These are phyloP conservation scores for Fusarium buxicola DNA, from an alignment of 2,329 filamentous ascomycete genomes.

Conservation along the genomic window DNA sequence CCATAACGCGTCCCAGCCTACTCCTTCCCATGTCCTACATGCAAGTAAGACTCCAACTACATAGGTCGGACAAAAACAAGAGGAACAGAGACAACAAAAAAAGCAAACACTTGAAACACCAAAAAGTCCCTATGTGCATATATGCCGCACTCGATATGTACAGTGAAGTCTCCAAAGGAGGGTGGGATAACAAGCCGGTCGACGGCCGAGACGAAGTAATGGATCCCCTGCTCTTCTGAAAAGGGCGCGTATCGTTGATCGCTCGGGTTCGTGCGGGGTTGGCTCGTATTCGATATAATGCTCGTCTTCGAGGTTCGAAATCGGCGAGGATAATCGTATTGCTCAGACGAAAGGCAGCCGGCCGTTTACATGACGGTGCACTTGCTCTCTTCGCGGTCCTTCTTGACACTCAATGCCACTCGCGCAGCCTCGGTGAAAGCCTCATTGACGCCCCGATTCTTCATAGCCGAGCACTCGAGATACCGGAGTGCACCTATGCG, in stretches of 20 bases:
- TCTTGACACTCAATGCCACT: constrained; percentile 83
- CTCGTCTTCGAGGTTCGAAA: constrained; percentile 16
- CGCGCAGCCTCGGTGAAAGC: constrained; percentile 98
- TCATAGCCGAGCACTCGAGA: constrained; percentile 97
- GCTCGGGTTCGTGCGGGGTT: constrained; percentile 6
- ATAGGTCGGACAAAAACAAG: constrained; percentile 18
- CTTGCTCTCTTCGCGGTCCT: constrained; percentile 71
- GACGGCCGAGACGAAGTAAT: constrained; percentile 13
- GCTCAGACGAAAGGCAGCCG: not conserved
- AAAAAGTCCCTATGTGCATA: constrained; percentile 44
- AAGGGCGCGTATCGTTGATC: constrained; percentile 5
- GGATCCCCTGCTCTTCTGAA: constrained; percentile 15
- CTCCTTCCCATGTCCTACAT: constrained; percentile 12
- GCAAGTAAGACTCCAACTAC: not conserved
- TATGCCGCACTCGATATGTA: constrained; percentile 45
- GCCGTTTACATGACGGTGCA: constrained; percentile 69
- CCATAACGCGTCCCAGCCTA: constrained; percentile 22
- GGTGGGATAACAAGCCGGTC: constrained; percentile 15
- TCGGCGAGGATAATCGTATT: constrained; percentile 22
- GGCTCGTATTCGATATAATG: constrained; percentile 35
- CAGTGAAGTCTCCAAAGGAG: constrained; percentile 32
- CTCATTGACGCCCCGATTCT: constrained; percentile 97
- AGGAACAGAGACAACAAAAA: constrained; percentile 24
- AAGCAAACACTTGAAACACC: constrained; percentile 39
- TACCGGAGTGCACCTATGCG: constrained; percentile 94